A percentile compares a stretch with the other conserved stretches of the same genome.
Evolutionary conservation across 768 basidiomycete species (phyloP).

Genomic region (Lactarius vividus): DNA sequence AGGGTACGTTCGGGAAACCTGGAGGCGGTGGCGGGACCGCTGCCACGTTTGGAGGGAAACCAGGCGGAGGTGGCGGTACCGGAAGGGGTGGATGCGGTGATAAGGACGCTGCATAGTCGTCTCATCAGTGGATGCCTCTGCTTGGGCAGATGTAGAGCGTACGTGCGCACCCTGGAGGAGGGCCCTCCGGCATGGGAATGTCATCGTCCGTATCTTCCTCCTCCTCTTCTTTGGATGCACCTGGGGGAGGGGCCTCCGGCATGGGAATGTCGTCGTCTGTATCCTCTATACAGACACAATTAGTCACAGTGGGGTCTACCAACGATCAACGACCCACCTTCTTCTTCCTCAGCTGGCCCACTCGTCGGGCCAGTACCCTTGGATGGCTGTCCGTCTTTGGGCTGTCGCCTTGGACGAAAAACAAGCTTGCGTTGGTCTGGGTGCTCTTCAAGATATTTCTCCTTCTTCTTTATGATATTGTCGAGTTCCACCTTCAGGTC

Average conservation of each 20-base stretch:
- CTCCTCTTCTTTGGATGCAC: conserved; percentile 27
- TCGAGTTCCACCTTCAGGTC: conserved; percentile 76
- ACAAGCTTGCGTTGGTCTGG: conserved; percentile 89
- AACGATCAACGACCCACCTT: conserved; percentile 33
- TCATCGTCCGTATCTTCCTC: conserved; percentile 48
- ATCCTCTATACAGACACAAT: conserved; percentile 17
- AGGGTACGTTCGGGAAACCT: conserved; percentile 13
- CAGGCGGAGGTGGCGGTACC: conserved; percentile 26
- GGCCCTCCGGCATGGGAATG: conserved; percentile 62
- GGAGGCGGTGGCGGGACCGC: conserved; percentile 23
- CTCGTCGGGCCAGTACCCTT: conserved; percentile 36
- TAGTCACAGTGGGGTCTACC: conserved; percentile 2
- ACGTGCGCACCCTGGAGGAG: conserved; percentile 43
- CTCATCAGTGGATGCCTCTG: conserved; percentile 28
- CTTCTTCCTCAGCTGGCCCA: conserved; percentile 43
- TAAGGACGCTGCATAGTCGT: conserved; percentile 29
- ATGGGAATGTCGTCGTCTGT: conserved; percentile 61
- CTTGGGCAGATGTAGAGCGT: conserved; percentile 30
- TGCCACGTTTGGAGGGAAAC: conserved; percentile 26
- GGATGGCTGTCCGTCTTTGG: conserved; percentile 40
- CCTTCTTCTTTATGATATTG: conserved; percentile 82
- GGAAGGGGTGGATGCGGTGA: conserved; percentile 29
- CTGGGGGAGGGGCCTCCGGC: conserved; percentile 65
- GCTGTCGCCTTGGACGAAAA: conserved; percentile 53
- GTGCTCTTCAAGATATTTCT: conserved; percentile 88